Base-by-base conservation (phyloP, 345 rosid species). In the Camelina sativa region DNA sequence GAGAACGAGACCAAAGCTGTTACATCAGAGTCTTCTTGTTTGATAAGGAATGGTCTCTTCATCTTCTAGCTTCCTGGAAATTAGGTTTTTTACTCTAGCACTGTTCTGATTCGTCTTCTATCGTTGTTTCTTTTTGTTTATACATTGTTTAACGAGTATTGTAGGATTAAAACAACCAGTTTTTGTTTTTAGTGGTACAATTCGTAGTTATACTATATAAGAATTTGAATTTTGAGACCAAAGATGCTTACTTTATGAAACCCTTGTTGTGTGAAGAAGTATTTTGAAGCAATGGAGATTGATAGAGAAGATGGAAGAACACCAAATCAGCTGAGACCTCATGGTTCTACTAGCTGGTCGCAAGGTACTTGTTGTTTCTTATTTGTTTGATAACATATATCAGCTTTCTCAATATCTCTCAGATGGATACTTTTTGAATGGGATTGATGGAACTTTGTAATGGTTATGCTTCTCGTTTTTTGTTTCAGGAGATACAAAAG, bases 321-420 rank as follows among this genome's bases (percentile, higher is more conserved):
- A 4, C 82, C 83, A 11, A 88, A 86, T 79, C 99, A 95, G 23
- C 77, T 92, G 76, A 85, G 97, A 76, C 97, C 93, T 53, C 96
- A 95, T 82, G 99, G 99, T 60, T 95, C 99, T 23, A 96, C 97
- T 23, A 89, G 91, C 76, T 95, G 97, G 97, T 83, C 88, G 32
- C 97, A 92, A 85, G 99, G 99, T 91, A 52, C 23, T 38, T 61
- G 38, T 19, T 62, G 22, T 64, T 38, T 66, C 30, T 47, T 69
- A 22, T 13, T 41, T 6, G 43, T 23, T 56, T 3, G 25, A 19
- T 50, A 2, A 8, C 23, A 7, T 50, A 7, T 50, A 41, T 41
- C 46, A 2, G 5, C 43, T 37, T 23, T 23, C 35, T 32, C 35
- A 0, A 32, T 5, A 32, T 32, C 6, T 32, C 35, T 32, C 35